Evolutionary conservation across 345 rosid genomes (phyloP), one percentile per base, ranked within the genome.

Genomic region (Euphorbia tirucalli): DNA sequence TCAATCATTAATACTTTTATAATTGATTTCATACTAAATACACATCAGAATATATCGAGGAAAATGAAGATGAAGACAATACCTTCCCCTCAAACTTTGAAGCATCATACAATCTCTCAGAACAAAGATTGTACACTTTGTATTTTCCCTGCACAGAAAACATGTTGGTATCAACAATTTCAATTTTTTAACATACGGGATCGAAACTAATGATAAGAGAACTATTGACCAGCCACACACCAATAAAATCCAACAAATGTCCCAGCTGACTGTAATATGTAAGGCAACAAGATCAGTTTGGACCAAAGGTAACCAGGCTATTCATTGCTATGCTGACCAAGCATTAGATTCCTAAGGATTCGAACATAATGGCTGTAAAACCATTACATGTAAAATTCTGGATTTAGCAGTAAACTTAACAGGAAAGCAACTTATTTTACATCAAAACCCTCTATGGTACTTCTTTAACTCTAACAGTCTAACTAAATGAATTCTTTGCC

Each of bases 11-110:
- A 19, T n/a, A 7, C 2, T 21, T 50, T 22, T 7, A 16, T 15
- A 13, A 31, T 11, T 46, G 52, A 22, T 11, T 67, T 24, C 24
- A 59, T 25, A 2, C 28, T 60, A 61, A 66, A 13, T 50, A 39
- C 11, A 57, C 13, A 70, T 46, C 4, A 31, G 68, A 71, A 60
- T 54, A 72, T n/a, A 31, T 27, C 19, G 28, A 41, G 25, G 59
- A 3, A 41, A 61, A 41, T 32, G 71, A 68, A 63, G 49, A 63
- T 28, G 32, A 59, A 63, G 68, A 73, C 5, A 24, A 48, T 57
- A 78, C 77, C 81, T 78, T 78, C 59, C 81, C 81, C 69, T 65
- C 71, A 64, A 78, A 78, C 48, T 30, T 69, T 27, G 81, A 73
- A 39, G 74, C 81, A 22, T 78, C 77, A 10, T 78, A 78, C 57